A percentile compares a stretch with the other conserved stretches of the same genome.
Conservation (phyloP, 2,329 filamentous ascomycete genomes). For the Cercospora sojina region DNA sequence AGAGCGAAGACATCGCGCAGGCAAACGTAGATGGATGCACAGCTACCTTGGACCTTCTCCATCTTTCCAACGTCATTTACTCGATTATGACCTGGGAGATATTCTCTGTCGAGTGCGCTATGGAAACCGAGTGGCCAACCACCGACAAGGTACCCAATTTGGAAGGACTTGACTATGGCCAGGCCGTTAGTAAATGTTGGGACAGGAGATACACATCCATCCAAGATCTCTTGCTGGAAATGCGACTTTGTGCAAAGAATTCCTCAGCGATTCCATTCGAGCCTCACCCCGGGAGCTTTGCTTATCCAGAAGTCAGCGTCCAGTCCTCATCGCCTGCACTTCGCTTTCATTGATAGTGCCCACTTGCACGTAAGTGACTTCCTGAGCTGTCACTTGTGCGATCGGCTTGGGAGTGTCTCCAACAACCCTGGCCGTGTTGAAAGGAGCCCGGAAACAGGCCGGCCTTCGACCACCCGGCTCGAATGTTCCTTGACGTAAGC, state of each 20-base stretch:
- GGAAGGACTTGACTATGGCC: conserved; percentile 14
- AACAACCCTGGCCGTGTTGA: too few relatives aligned
- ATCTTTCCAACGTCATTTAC: conserved; percentile 20
- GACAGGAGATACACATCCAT: conserved; percentile 13
- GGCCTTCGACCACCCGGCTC: too few relatives aligned
- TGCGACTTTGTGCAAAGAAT: conserved; percentile 14
- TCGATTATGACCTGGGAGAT: conserved; percentile 20
- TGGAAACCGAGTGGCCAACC: conserved; percentile 19
- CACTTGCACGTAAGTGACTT: too few relatives aligned
- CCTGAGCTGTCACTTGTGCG: too few relatives aligned
- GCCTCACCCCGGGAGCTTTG: background rate
- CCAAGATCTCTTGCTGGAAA: conserved; percentile 15
- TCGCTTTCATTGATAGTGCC: too few relatives aligned
- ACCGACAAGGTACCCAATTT: conserved; percentile 15
- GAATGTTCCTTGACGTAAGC: too few relatives aligned
- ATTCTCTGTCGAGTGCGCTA: conserved; percentile 16
- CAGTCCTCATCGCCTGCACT: conserved; percentile 19
- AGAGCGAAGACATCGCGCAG: conserved; percentile 13
- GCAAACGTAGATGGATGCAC: conserved; percentile 18
- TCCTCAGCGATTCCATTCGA: conserved; percentile 13
- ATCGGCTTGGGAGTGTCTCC: too few relatives aligned
- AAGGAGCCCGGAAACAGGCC: too few relatives aligned
- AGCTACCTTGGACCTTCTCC: conserved; percentile 17
- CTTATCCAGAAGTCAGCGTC: conserved; percentile 13
- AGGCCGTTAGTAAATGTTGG: conserved; percentile 19